phyloP scores from a whole-genome alignment of 129 eudicot genomes.

The Lactuca saligna region DNA sequence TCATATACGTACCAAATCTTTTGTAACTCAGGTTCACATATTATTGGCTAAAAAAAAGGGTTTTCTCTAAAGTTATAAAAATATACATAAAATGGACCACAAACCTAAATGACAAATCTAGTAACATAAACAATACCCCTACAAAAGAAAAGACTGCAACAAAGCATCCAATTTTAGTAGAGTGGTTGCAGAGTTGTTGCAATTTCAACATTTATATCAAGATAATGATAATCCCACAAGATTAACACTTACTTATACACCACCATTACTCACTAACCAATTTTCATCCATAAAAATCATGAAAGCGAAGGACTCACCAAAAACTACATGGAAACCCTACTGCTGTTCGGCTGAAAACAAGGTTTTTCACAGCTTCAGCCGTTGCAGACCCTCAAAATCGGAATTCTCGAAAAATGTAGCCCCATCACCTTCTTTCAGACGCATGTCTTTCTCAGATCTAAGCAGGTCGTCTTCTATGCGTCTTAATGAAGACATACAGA shows the following conservation, averaged over 20 bases:
- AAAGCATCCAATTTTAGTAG: constrained; percentile 49
- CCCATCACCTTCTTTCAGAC: constrained; percentile 75
- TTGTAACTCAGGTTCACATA: background rate
- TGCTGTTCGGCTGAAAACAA: constrained; percentile 77
- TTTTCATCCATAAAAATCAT: constrained; percentile 21
- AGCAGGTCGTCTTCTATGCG: constrained; percentile 78
- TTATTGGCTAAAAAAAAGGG: constrained; percentile 19
- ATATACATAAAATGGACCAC: constrained; percentile 28
- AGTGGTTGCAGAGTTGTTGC: constrained; percentile 99
- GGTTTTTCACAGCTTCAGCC: constrained; percentile 60
- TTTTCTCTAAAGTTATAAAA: constrained; percentile 24
- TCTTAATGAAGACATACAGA: constrained; percentile 68
- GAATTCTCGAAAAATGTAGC: constrained; percentile 64
- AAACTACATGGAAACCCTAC: constrained; percentile 63
- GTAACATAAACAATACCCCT: constrained; percentile 32
- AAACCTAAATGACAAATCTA: constrained; percentile 43
- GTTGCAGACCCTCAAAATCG: constrained; percentile 57
- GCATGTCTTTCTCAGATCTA: constrained; percentile 67
- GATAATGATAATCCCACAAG: constrained; percentile 18
- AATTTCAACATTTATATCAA: constrained; percentile 26
- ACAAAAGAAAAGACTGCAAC: constrained; percentile 46
- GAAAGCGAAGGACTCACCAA: constrained; percentile 50
- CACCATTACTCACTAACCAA: constrained; percentile 21
- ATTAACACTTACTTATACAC: constrained; percentile 29
- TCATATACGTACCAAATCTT: background rate